These are phyloP conservation scores for Coemansia sp. DNA, from an alignment of 192 early-diverging fungal species.

Conservation along the genomic window DNA sequence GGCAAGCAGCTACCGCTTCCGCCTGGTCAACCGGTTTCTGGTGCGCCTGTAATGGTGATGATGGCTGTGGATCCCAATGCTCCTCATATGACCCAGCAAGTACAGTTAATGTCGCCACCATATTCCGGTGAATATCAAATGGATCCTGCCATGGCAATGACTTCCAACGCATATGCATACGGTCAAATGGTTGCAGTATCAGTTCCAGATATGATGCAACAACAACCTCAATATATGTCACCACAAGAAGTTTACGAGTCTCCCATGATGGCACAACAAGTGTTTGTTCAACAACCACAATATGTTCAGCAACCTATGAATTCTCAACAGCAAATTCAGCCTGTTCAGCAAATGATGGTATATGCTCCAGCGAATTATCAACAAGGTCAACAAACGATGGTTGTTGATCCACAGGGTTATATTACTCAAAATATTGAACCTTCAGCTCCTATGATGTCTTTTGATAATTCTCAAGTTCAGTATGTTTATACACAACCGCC, in stretches of 20 bases:
- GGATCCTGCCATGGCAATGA: background rate
- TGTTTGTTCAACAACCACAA: slow-evolving; percentile 1
- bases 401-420: slow-evolving; percentile 11
- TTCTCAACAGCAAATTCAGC: slow-evolving; percentile 5
- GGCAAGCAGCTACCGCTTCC: slow-evolving; percentile 4
- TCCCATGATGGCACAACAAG: slow-evolving; percentile 10
- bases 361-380: background rate
- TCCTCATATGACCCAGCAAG: slow-evolving; percentile 5
- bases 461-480: slow-evolving; percentile 13
- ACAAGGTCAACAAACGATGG: slow-evolving; percentile 1
- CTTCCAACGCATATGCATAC: background rate
- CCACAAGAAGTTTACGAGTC: slow-evolving; percentile 6
- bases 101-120: slow-evolving; percentile 3
- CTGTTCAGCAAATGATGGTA: slow-evolving; percentile 2
- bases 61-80: slow-evolving; percentile 3
- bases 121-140: slow-evolving; percentile 2
- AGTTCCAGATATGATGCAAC: background rate
- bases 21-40: background rate
- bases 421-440: no score
- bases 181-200: slow-evolving; percentile 3
- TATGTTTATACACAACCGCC: slow-evolving; percentile 5
- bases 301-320: background rate
- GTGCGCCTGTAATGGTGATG: background rate
- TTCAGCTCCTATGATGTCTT: slow-evolving; percentile 15
- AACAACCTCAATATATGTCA: background rate